Conservation (phyloP, 2,329 filamentous ascomycete species). For the Xylariaceae sp. region DNA sequence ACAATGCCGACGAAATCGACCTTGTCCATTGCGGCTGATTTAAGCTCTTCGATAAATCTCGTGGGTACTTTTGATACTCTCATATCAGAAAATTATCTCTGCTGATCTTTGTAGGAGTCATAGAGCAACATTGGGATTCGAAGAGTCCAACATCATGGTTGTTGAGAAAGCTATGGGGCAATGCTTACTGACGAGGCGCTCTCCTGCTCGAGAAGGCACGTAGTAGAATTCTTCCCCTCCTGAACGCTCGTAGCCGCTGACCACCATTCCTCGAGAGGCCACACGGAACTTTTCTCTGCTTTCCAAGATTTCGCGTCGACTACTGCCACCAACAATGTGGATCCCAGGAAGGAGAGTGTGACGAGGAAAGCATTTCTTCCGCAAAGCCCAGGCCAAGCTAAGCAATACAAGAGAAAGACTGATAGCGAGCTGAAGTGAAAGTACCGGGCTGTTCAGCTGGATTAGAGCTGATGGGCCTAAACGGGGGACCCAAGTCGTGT, state of each 20-base stretch:
- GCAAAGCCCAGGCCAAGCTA: neutral
- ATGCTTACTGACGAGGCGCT: slow-evolving; percentile 28
- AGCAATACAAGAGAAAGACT: neutral
- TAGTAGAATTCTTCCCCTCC: slow-evolving; percentile 27
- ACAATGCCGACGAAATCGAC: slow-evolving; percentile 9
- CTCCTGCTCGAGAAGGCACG: slow-evolving; percentile 36
- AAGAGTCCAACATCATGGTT: too few relatives aligned
- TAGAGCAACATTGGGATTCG: too few relatives aligned
- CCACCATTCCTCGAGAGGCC: slow-evolving; percentile 14
- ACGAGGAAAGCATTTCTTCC: neutral
- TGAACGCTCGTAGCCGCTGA: slow-evolving; percentile 10
- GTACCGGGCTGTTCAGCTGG: too few relatives aligned
- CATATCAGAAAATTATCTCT: too few relatives aligned
- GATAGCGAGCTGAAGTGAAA: neutral
- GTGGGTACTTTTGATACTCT: too few relatives aligned
- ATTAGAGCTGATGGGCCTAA: too few relatives aligned
- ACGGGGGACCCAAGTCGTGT: too few relatives aligned
- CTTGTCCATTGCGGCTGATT: neutral
- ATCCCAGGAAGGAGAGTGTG: slow-evolving; percentile 18
- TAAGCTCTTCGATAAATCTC: slow-evolving; percentile 4
- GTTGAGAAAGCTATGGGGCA: too few relatives aligned
- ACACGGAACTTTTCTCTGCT: slow-evolving; percentile 14
- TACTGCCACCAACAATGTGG: slow-evolving; percentile 15
- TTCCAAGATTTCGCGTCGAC: slow-evolving; percentile 8
- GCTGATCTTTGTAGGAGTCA: too few relatives aligned